Conservation (phyloP, 2,329 filamentous ascomycete species). For the Fusarium sp. region DNA sequence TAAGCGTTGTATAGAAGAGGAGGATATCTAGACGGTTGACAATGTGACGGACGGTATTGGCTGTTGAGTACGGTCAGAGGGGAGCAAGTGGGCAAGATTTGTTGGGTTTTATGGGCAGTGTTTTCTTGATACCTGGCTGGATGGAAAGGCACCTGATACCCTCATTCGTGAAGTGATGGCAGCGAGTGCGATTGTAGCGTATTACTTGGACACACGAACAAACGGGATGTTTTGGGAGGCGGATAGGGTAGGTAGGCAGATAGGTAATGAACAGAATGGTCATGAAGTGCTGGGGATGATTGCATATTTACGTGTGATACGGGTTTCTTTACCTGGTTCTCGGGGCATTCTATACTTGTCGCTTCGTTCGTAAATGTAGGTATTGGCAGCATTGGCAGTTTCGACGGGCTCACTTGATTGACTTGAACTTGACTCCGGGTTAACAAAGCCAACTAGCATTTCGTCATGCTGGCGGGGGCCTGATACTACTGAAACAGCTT, state of each 20-base stretch:
- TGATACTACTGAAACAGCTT: neutral
- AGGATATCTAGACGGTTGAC: constrained; percentile 8
- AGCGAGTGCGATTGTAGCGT: constrained; percentile 34
- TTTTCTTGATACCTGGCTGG: constrained; percentile 38
- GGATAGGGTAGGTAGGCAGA: neutral
- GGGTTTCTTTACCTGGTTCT: no score
- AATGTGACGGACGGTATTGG: neutral
- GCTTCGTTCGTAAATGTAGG: neutral
- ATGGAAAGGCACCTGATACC: constrained; percentile 45
- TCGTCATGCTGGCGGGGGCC: neutral
- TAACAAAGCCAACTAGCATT: neutral
- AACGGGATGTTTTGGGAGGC: neutral
- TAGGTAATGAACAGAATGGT: constrained; percentile 10
- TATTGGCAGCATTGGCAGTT: no score
- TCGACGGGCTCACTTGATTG: neutral
- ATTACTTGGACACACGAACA: constrained; percentile 22
- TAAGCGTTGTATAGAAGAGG: constrained; percentile 12
- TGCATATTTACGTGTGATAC: neutral
- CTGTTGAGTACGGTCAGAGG: neutral
- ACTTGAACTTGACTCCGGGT: neutral
- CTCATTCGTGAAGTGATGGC: constrained; percentile 37
- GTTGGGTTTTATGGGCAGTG: constrained; percentile 18
- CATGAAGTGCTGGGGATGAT: neutral
- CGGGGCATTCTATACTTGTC: neutral
- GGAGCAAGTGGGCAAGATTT: neutral